Percentiles rank a stretch among this genome's conserved stretches.
Conservation (phyloP, 768 basidiomycete genomes). For the Hericium coralloides region DNA sequence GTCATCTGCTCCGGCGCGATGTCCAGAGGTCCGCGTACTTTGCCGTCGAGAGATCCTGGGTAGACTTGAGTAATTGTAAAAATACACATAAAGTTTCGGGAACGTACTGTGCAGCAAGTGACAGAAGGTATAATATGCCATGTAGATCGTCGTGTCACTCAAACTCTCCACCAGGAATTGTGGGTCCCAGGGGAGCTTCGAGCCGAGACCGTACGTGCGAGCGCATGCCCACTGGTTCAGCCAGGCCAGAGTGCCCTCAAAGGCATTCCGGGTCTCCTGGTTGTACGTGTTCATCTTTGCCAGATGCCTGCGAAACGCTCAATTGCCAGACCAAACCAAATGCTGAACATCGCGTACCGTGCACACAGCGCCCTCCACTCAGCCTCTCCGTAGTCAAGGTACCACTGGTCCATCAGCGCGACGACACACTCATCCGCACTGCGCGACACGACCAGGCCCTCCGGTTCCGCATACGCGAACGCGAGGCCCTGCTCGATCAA, state of each 20-base stretch:
- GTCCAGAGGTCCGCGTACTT: constrained; percentile 69
- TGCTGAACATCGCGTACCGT: constrained; percentile 41
- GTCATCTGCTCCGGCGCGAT: constrained; percentile 91
- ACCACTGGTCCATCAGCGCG: constrained; percentile 99
- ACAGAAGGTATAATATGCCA: constrained; percentile 94
- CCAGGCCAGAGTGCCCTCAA: constrained; percentile 90
- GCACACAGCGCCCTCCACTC: constrained; percentile 83
- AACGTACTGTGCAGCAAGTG: constrained; percentile 82
- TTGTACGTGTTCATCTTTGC: constrained; percentile 85
- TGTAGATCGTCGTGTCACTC: constrained; percentile 97
- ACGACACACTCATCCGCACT: constrained; percentile 98
- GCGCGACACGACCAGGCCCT: constrained; percentile 80
- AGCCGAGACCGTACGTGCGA: constrained; percentile 93
- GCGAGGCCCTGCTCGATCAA: constrained; percentile 76
- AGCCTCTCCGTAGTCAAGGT: constrained; percentile 91
- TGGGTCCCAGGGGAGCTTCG: constrained; percentile 93
- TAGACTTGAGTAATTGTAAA: constrained; percentile 6
- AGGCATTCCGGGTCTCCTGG: constrained; percentile 84
- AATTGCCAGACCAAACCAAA: background rate
- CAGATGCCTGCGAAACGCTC: constrained; percentile 44
- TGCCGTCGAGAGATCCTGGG: constrained; percentile 69
- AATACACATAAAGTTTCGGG: background rate
- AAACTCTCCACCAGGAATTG: constrained; percentile 94
- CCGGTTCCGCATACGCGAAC: constrained; percentile 92
- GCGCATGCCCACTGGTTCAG: constrained; percentile 99